Conservation (phyloP, 768 basidiomycete species). For the Trametes gibbosa region DNA sequence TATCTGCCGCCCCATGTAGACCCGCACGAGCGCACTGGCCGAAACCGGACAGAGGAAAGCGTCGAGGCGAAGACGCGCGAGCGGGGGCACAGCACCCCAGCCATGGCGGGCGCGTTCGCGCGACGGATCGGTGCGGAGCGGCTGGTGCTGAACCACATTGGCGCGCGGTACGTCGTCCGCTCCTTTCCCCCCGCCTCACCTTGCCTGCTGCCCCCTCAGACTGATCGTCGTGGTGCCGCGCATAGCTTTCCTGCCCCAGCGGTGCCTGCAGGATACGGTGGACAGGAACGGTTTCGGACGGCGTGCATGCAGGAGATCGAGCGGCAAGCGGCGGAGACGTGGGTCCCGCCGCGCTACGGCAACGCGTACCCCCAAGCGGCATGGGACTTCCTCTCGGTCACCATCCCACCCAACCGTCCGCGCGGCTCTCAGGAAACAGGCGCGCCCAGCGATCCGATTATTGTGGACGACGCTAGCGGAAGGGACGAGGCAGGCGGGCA, state of each 20-base stretch:
- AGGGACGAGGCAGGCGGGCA: neutral
- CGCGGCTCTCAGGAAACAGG: neutral
- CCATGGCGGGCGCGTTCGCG: constrained; percentile 77
- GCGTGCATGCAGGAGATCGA: constrained; percentile 31
- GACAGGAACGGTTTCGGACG: constrained; percentile 19
- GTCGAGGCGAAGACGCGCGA: constrained; percentile 45
- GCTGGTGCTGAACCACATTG: constrained; percentile 77
- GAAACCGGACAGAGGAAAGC: constrained; percentile 37
- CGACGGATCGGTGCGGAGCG: constrained; percentile 53
- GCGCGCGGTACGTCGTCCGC: constrained; percentile 48
- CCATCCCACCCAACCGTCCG: constrained; percentile 18
- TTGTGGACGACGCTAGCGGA: neutral
- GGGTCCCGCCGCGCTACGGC: constrained; percentile 19
- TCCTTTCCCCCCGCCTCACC: neutral
- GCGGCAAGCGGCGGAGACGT: constrained; percentile 28
- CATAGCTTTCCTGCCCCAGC: constrained; percentile 28
- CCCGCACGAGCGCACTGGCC: constrained; percentile 41
- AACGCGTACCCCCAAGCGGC: constrained; percentile 48
- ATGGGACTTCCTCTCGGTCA: constrained; percentile 42
- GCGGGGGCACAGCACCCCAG: constrained; percentile 76
- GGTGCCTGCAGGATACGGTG: neutral
- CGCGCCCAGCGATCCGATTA: neutral
- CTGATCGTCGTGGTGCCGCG: neutral
- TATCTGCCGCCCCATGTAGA: constrained; percentile 59
- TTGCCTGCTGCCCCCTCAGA: too few relatives aligned